Conservation (phyloP, 257 asterid genomes). For the Handroanthus guayacan region DNA sequence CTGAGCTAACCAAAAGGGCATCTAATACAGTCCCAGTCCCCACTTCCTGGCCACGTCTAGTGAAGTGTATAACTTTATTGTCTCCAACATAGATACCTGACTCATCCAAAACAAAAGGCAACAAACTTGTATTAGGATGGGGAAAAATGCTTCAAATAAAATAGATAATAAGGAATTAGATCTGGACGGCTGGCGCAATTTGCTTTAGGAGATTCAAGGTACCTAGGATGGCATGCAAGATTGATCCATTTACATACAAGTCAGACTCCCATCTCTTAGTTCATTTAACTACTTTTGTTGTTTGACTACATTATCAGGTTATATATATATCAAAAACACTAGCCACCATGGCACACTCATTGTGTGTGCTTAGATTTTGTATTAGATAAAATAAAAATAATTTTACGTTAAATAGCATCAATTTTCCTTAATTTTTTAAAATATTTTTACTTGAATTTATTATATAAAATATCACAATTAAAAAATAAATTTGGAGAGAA, state of each 20-base stretch:
- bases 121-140: not conserved
- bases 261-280: not conserved
- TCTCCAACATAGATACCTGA: slow-evolving; percentile 87
- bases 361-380: too few relatives aligned
- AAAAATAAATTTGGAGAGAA: too few relatives aligned
- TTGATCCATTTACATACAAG: not conserved
- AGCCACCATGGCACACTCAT: not conserved
- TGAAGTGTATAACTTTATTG: slow-evolving; percentile 82
- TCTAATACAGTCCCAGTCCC: slow-evolving; percentile 89
- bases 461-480: too few relatives aligned
- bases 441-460: too few relatives aligned
- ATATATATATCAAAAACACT: not conserved
- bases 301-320: slow-evolving; percentile 1
- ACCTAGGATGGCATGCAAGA: slow-evolving; percentile 8
- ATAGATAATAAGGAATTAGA: not conserved
- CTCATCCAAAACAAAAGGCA: slow-evolving; percentile 16
- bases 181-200: not conserved
- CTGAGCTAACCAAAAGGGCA: slow-evolving; percentile 75
- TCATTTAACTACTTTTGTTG: not conserved
- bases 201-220: not conserved
- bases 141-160: not conserved
- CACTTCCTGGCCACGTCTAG: slow-evolving; percentile 94
- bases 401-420: too few relatives aligned
- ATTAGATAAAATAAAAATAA: too few relatives aligned
- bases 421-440: too few relatives aligned